Base-by-base conservation (phyloP, 2,329 filamentous ascomycete species). In the Penicillium sp. region DNA sequence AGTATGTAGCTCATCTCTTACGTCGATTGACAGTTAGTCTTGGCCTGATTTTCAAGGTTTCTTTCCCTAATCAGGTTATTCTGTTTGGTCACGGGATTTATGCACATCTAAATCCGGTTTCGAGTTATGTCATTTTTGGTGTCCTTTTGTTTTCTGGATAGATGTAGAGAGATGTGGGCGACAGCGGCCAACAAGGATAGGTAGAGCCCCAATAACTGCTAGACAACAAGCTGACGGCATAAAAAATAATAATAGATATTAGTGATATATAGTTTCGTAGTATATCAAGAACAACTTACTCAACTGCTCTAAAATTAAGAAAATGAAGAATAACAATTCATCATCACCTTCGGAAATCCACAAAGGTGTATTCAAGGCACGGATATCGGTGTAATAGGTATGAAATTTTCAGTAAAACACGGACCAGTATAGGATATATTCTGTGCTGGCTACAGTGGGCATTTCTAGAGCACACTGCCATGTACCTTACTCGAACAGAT, bases 11-110 rank as follows among this genome's bases (percentile, higher is more conserved):
- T 23, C 61, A 59, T 54, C 46, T 57, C 56, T 67, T 67, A 71
- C 69, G 68, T 71, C 68, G 69, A 62, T 62, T 51, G 35, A 47
- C 59, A 43, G 62, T 70, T 65, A 69, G 33, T 17, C 15, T 37
- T 9, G 17, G 29, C 31, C 43, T 42, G 25, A n/a, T 17, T 42
- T 40, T 17, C 40, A 35, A 47, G 41, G 29, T 29, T 46, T 37
- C 7, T 2, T 21, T 33, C 27, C 10, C 29, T 21, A 53, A 52
- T n/a, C 50, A 19, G 12, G 50, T 35, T 52, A 42, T 42, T 52
- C n/a, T 31, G 29, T 5, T 35, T 19, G 21, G 7, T 52, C 31
- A 53, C 40, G 23, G 29, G 31, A 19, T 21, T 33, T 27, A 33
- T 17, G 8, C 12, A n/a, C 27, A 19, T 13, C 29, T 21, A 33